Evolutionary conservation across 169 alveolate species (phyloP), one percentile per base, ranked within the genome.

Genomic region (Eimeria maxima): DNA sequence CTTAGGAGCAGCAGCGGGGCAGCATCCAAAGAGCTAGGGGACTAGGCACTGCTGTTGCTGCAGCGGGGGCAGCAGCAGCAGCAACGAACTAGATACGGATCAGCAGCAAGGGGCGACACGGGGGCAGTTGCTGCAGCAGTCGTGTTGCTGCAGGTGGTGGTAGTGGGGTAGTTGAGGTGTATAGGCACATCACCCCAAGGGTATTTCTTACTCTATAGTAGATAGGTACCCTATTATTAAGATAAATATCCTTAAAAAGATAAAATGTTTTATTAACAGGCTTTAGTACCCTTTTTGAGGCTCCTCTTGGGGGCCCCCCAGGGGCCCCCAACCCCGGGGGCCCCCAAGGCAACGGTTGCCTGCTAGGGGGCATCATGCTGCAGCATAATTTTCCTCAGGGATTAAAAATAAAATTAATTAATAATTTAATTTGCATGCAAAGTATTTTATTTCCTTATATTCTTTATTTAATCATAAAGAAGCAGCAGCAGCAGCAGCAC

Each of bases 31-130:
- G 74, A 33, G 74, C 42, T 13, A n/a, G 33, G 53, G 29, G 0
- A 18, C 55, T 73, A 53, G 16, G 45, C 38, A 53, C 83, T 73
- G 83, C 53, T 73, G 83, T 53, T 73, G 53, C 83, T 73, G 83
- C 83, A 33, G 83, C 83, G 38, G 83, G n/a, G 38, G 53, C 83
- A 73, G 53, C 83, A 73, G 53, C 53, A 73, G 53, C 20, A 7
- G 69, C 8, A 13, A 11, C 69, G 20, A 60, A 11, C 63, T 53
- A 53, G 63, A 0, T 53, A 53, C 1, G 18, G 18, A 53, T 1
- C 63, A 53, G 63, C 63, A 53, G 3, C 63, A 53, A 53, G 63
- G 22, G 63, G 18, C 3, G 63, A 53, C 63, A 53, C 18, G 1
- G 11, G 22, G 18, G 63, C 60, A 53, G 69, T 60, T 4, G 8